phyloP scores from a whole-genome alignment of 2,329 filamentous ascomycete genomes.

The Curvularia hawaiiensis region DNA sequence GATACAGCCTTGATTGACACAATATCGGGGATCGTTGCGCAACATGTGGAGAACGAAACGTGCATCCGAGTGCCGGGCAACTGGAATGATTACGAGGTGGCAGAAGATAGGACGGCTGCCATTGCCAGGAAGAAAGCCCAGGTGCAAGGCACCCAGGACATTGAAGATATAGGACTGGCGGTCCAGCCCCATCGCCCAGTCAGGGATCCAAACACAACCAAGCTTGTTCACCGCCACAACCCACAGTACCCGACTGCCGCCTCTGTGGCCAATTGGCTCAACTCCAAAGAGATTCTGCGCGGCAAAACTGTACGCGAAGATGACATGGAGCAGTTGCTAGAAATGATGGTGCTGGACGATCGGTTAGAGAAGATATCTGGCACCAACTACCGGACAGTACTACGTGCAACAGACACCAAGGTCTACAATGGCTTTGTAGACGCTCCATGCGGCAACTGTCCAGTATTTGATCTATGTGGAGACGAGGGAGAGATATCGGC shows the following conservation, averaged over 20 bases:
- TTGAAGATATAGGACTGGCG: slow-evolving; percentile 38
- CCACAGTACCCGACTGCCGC: slow-evolving; percentile 79
- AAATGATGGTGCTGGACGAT: slow-evolving; percentile 88
- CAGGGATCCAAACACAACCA: slow-evolving; percentile 27
- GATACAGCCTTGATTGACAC: slow-evolving; percentile 87
- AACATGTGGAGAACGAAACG: slow-evolving; percentile 72
- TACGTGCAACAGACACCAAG: slow-evolving; percentile 49
- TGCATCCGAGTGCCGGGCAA: slow-evolving; percentile 64
- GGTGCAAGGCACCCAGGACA: slow-evolving; percentile 37
- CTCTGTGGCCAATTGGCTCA: slow-evolving; percentile 77
- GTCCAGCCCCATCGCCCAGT: slow-evolving; percentile 33
- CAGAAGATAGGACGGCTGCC: slow-evolving; percentile 43
- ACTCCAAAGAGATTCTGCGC: slow-evolving; percentile 70
- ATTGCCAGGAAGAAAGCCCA: slow-evolving; percentile 46
- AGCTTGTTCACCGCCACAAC: slow-evolving; percentile 65
- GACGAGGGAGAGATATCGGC: slow-evolving; percentile 90
- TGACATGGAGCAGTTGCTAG: slow-evolving; percentile 83
- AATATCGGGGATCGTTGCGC: slow-evolving; percentile 74
- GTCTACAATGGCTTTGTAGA: slow-evolving; percentile 81
- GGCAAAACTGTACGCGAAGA: slow-evolving; percentile 67
- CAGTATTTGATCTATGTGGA: slow-evolving; percentile 90
- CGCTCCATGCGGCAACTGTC: slow-evolving; percentile 87
- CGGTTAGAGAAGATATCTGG: slow-evolving; percentile 70
- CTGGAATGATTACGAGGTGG: slow-evolving; percentile 46
- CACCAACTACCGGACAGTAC: slow-evolving; percentile 56